Evolutionary conservation across 768 basidiomycete genomes (phyloP), one percentile per base, ranked within the genome.

Genomic region (Candolleomyces eurysporus): DNA sequence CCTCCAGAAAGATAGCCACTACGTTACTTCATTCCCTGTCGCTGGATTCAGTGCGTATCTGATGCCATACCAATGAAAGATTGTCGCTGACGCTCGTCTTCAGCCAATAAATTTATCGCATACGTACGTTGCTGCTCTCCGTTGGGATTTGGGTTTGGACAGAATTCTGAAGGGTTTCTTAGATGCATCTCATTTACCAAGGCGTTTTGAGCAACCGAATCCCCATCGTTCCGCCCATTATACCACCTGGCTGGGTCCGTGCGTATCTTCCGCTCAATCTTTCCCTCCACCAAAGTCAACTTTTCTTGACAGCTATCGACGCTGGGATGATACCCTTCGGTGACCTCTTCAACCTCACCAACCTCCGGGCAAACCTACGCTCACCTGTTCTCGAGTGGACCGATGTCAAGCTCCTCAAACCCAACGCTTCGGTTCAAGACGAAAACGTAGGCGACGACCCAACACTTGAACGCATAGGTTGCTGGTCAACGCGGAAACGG

Each of bases 171-270:
- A 10, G n/a, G 52, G 30, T 22, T 2, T 22, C 11, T 13, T 30
- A 53, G 52, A 53, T 53, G 52, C 52, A 53, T 32, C 52, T 53
- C 30, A 53, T 53, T 5, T 53, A 53, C 31, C 52, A 32, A 9
- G 52, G 21, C 31, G 5, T 53, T 14, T 14, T 53, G 14, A 53
- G 21, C 14, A 19, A 53, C 16, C 52, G 52, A 3, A 32, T 53
- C 30, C 52, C 52, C 52, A 53, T 53, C 16, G 19, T 53, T 32
- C 52, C 52, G 14, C 52, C 52, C 9, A 53, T 53, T 17, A 10
- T 53, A 31, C 52, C 52, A 7, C 52, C 52, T 17, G 52, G 52
- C 9, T 53, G 52, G 52, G 52, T 53, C 52, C 52, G 52, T 53
- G 36, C 52, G 52, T 53, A 36, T 14, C 3, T 26, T 31, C 26